These are phyloP conservation scores for Eremothecium sinecaudum DNA, from an alignment of 1,139 yeast species.

Conservation along the genomic window DNA sequence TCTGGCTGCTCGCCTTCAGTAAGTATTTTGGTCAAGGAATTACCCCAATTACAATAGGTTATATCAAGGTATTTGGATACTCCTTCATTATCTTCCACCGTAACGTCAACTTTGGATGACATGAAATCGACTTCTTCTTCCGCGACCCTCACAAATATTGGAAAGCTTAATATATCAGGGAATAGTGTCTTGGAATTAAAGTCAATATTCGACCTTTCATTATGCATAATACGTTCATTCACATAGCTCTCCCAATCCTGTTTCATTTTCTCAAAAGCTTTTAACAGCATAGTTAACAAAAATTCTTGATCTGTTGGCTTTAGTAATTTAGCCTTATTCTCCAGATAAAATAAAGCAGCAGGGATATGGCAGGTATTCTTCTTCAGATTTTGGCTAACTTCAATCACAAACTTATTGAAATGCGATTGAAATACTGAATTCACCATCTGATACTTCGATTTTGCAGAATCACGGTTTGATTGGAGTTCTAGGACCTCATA, in stretches of 20 bases:
- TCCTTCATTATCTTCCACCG: constrained; percentile 12
- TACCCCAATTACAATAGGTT: constrained; percentile 17
- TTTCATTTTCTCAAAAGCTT: constrained; percentile 43
- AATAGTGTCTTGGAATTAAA: constrained; percentile 38
- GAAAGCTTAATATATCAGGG: constrained; percentile 37
- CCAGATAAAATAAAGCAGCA: constrained; percentile 36
- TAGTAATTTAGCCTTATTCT: constrained; percentile 30
- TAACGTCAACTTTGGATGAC: constrained; percentile 9
- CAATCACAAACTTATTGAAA: constrained; percentile 31
- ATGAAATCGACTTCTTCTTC: constrained; percentile 16
- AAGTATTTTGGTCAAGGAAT: constrained; percentile 16
- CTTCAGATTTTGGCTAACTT: constrained; percentile 34
- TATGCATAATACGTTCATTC: constrained; percentile 42
- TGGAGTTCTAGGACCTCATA: constrained; percentile 35
- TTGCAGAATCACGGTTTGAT: constrained; percentile 46
- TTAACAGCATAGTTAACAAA: constrained; percentile 43
- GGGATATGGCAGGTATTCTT: constrained; percentile 37
- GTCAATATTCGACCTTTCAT: constrained; percentile 42
- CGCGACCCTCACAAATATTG: constrained; percentile 38
- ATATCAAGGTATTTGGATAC: constrained; percentile 12
- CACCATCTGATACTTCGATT: constrained; percentile 44
- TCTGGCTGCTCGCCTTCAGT: constrained; percentile 10
- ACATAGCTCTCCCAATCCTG: constrained; percentile 53
- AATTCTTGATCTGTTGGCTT: constrained; percentile 60
- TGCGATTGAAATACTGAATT: constrained; percentile 48